Evolutionary conservation across 116 monocot species (phyloP).

Genomic region (Phalaenopsis hybrid): DNA sequence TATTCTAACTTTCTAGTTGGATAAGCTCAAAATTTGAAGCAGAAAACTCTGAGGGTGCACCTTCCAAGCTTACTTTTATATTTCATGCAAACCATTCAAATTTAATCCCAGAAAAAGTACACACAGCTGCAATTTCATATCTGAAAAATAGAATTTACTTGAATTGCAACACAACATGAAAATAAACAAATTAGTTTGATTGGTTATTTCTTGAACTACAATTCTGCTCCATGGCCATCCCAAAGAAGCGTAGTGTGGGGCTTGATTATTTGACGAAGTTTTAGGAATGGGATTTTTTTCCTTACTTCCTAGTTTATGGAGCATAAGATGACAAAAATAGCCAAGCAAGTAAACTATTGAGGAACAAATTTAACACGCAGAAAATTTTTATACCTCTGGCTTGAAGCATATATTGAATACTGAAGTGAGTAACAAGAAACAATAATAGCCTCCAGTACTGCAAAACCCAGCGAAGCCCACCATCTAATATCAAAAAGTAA

Average conservation of each 20-base stretch:
- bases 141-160: no score
- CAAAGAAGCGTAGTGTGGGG: background rate
- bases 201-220: background rate
- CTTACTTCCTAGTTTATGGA: background rate
- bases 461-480: slow-evolving; percentile 91
- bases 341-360: background rate
- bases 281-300: background rate
- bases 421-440: slow-evolving; percentile 82
- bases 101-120: no score
- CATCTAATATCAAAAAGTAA: slow-evolving; percentile 50
- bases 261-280: background rate
- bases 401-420: slow-evolving; percentile 90
- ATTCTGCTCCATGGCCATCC: background rate
- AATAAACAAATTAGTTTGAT: no score
- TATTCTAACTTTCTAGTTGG: no score
- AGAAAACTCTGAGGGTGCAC: no score
- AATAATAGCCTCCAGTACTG: slow-evolving; percentile 66
- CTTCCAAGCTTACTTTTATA: no score
- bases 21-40: no score
- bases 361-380: background rate
- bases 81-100: no score
- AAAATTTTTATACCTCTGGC: slow-evolving; percentile 40
- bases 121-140: no score
- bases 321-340: background rate
- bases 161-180: no score